These are phyloP conservation scores for Phyllostachys edulis DNA, from an alignment of 176 grass and related monocot genomes.

Conservation along the genomic window DNA sequence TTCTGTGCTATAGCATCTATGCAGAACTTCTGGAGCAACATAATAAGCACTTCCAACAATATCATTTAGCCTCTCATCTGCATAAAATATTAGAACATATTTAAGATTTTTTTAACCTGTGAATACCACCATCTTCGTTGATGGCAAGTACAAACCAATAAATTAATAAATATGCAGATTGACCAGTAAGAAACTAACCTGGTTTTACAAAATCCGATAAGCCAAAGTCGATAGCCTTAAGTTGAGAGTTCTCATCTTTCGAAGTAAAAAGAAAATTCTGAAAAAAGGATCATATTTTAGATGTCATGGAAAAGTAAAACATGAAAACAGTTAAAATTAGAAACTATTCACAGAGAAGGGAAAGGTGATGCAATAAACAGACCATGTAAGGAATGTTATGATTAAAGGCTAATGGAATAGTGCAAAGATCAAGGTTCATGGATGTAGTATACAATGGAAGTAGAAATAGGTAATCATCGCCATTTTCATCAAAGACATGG, in stretches of 20 bases:
- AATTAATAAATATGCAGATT: not conserved
- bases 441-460: not conserved
- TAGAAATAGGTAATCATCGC: not conserved
- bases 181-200: slow-evolving; percentile 44
- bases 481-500: not conserved
- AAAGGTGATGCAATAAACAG: not conserved
- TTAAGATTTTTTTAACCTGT: slow-evolving; percentile 9
- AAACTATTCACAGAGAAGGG: slow-evolving; percentile 4
- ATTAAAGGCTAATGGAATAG: not conserved
- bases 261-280: slow-evolving; percentile 90
- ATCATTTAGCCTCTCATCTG: slow-evolving; percentile 88
- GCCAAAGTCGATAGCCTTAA: slow-evolving; percentile 83
- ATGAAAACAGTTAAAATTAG: not conserved
- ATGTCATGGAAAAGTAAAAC: not conserved
- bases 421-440: not conserved
- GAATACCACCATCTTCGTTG: not conserved
- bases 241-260: slow-evolving; percentile 67
- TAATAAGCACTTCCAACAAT: slow-evolving; percentile 97
- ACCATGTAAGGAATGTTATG: not conserved
- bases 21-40: slow-evolving; percentile 87
- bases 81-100: slow-evolving; percentile 29
- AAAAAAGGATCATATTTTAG: slow-evolving; percentile 15
- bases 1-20: slow-evolving; percentile 80
- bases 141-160: not conserved
- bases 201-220: slow-evolving; percentile 87